These are phyloP conservation scores for Canna indica DNA, from an alignment of 176 grass and related monocot genomes.

Conservation along the genomic window DNA sequence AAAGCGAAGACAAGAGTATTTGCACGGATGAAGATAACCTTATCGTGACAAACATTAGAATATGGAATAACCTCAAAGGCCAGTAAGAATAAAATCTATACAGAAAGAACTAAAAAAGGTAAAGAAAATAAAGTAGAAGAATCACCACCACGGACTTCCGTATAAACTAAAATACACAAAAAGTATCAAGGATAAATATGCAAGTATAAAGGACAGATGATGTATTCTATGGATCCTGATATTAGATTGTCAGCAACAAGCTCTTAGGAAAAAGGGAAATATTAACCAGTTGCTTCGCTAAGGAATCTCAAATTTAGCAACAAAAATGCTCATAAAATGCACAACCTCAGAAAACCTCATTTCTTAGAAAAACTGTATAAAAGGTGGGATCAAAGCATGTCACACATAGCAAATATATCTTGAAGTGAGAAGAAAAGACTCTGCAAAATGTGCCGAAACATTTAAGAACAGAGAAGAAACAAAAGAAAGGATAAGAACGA, in stretches of 20 bases:
- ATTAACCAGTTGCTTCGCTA: no score
- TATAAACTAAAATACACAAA: not conserved
- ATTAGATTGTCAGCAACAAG: no score
- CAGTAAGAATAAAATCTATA: not conserved
- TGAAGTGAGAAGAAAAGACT: no score
- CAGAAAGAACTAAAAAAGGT: not conserved
- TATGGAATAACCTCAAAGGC: conserved; percentile 6
- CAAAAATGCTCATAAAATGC: no score
- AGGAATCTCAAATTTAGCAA: no score
- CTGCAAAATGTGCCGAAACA: no score
- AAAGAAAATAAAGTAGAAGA: not conserved
- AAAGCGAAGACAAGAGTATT: not conserved
- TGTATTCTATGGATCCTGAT: no score
- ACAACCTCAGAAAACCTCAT: no score
- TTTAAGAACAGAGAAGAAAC: not conserved
- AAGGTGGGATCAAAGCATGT: no score
- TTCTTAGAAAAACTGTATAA: no score
- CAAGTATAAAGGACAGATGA: not conserved
- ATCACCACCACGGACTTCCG: not conserved
- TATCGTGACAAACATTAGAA: not conserved
- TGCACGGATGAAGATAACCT: not conserved
- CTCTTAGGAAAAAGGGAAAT: not conserved
- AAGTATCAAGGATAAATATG: not conserved
- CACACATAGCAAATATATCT: no score
- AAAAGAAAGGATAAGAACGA: not conserved